Base-by-base conservation (phyloP, 805 yeast species). In the Candida ipomoeae region DNA sequence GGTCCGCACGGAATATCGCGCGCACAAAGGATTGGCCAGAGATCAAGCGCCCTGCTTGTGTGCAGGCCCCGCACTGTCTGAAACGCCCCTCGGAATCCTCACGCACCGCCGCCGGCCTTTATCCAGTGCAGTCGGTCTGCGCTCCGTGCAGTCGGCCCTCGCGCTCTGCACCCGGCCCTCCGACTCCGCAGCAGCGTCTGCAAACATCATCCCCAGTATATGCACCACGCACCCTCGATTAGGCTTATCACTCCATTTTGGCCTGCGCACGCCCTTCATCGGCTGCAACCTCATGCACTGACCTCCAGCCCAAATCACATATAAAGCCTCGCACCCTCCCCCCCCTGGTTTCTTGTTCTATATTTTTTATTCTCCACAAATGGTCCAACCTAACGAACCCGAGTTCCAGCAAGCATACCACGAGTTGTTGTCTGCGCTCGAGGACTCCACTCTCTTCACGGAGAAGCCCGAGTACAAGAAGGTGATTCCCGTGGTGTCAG, bases 391-490 rank as follows among this genome's bases (percentile, higher is more conserved):
- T 60, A 78, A 80, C 76, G 98, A 92, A 81, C 98, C 99, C 62
- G 99, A 92, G 84, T 92, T 92, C 79, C 91, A 91, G 76, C 99
- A 92, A 83, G 99, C 99, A 64, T 89, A 87, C 84, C 80, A 87
- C 75, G 99, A 92, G 82, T 83, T 92, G 64, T 82, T 84, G 67
- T 77, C 87, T 58, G 91, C 97, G 55, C 79, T 94, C 64, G 83
- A 87, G 74, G 95, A 88, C 74, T 92, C 98, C 41, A 87, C 96
- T 59, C 79, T 92, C 57, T 92, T 94, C 79, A 76, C 81, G 61
- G 81, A 88, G 75, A 84, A 87, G 69, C 99, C 99, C 63, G 84
- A 89, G 70, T 89, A 89, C 70, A 84, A 87, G 75, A 84, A 83
- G 69, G 94, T 89, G 47, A 80, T 92, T 56, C 89, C 92, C 51